Percentiles rank a stretch among this genome's conserved stretches.
phyloP scores from a whole-genome alignment of 2,329 filamentous ascomycete genomes.

The Fusarium stilboides region DNA sequence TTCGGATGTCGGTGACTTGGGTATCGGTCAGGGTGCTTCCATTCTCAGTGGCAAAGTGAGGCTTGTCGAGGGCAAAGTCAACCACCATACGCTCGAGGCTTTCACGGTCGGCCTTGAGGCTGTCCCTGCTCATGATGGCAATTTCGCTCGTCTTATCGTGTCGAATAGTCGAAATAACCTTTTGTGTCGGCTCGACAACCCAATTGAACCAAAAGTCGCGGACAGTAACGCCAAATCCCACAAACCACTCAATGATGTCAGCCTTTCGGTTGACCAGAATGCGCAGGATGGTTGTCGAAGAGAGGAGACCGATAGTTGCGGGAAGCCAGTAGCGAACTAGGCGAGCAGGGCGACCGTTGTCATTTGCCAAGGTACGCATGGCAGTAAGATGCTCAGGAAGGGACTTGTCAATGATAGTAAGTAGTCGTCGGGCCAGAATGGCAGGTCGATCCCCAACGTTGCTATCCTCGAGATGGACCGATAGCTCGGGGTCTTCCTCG shows the following conservation, averaged over 20 bases:
- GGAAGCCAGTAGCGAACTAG: constrained; percentile 93
- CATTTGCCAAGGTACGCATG: constrained; percentile 68
- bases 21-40: constrained; percentile 71
- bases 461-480: constrained; percentile 65
- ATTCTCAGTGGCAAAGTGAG: constrained; percentile 68
- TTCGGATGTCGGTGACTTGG: constrained; percentile 81
- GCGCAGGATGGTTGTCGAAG: constrained; percentile 87
- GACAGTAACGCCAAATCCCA: constrained; percentile 82
- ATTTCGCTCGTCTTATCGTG: constrained; percentile 95
- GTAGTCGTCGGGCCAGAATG: constrained; percentile 76
- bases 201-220: constrained; percentile 97
- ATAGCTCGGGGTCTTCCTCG: constrained; percentile 72
- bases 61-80: constrained; percentile 91
- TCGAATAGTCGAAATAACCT: constrained; percentile 90
- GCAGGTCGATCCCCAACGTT: constrained; percentile 65
- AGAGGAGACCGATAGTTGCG: constrained; percentile 78
- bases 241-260: constrained; percentile 85
- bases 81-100: constrained; percentile 98
- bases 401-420: constrained; percentile 76
- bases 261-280: constrained; percentile 81
- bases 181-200: constrained; percentile 88
- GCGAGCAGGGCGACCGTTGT: constrained; percentile 82
- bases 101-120: constrained; percentile 88
- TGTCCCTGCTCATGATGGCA: constrained; percentile 95
- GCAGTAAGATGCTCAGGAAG: constrained; percentile 76